These are phyloP conservation scores for Aspergillus ochraceus DNA, from an alignment of 2,329 filamentous ascomycete genomes.

Conservation along the genomic window DNA sequence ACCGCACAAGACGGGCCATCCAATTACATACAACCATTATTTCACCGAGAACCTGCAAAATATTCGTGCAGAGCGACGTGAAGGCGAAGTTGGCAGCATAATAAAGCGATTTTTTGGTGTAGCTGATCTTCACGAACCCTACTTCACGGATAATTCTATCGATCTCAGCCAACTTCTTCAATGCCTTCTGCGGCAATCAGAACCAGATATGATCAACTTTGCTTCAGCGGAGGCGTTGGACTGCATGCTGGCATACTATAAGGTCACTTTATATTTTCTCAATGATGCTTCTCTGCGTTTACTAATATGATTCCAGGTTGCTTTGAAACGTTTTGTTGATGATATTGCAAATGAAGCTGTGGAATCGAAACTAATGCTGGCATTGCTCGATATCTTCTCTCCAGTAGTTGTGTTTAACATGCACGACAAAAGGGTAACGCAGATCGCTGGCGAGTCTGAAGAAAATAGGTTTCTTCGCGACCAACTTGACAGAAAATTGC, in stretches of 20 bases:
- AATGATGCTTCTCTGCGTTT: background rate
- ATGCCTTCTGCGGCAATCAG: conserved; percentile 18
- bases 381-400: conserved; percentile 29
- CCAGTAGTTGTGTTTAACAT: conserved; percentile 22
- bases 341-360: conserved; percentile 41
- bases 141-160: conserved; percentile 2
- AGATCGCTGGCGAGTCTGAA: conserved; percentile 27
- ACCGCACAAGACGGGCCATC: conserved; percentile 40
- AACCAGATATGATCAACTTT: conserved; percentile 38
- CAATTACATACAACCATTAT: conserved; percentile 40
- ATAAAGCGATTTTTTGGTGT: conserved; percentile 16
- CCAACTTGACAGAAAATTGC: conserved; percentile 28
- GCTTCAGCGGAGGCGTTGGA: conserved; percentile 42
- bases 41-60: conserved; percentile 36
- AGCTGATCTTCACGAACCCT: background rate
- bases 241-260: conserved; percentile 48
- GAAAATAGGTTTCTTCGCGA: conserved; percentile 12
- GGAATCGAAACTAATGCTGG: conserved; percentile 33
- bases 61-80: conserved; percentile 11
- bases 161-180: conserved; percentile 16
- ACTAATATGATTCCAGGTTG: conserved; percentile 31
- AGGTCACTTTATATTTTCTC: conserved; percentile 30
- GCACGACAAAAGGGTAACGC: conserved; percentile 15
- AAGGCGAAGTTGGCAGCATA: conserved; percentile 10
- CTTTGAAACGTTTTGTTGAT: conserved; percentile 42